Conservation (phyloP, 805 yeast genomes). For the Cyberlindnera euphorbiiphila region DNA sequence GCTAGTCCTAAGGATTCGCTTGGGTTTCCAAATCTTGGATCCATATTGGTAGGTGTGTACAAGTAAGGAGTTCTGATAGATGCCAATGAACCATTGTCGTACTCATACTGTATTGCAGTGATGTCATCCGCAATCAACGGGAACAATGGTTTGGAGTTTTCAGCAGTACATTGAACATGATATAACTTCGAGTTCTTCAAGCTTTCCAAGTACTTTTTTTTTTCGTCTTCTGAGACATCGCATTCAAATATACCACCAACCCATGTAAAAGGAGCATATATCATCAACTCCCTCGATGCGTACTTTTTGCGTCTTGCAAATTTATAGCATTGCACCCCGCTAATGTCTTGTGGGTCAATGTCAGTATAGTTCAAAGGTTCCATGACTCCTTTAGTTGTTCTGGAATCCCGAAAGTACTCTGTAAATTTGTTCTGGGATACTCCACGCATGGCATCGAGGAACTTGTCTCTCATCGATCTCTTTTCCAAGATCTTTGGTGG, state of each 20-base stretch:
- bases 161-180: constrained; percentile 34
- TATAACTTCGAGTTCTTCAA: constrained; percentile 15
- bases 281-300: constrained; percentile 39
- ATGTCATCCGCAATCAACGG: constrained; percentile 61
- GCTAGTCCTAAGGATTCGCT: constrained; percentile 25
- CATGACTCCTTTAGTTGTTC: constrained; percentile 17
- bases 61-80: constrained; percentile 52
- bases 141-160: constrained; percentile 40
- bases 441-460: constrained; percentile 10
- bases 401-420: constrained; percentile 22
- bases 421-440: constrained; percentile 15
- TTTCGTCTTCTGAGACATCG: constrained; percentile 31
- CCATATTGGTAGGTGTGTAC: constrained; percentile 43
- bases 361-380: constrained; percentile 12
- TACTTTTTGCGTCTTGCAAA: constrained; percentile 56
- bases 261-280: constrained; percentile 53
- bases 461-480: constrained; percentile 5
- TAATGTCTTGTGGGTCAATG: constrained; percentile 16
- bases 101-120: constrained; percentile 42
- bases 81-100: constrained; percentile 22
- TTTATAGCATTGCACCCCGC: constrained; percentile 44
- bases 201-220: constrained; percentile 23
- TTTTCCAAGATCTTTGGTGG: constrained; percentile 7
- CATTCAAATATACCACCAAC: constrained; percentile 65
- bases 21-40: constrained; percentile 31